A percentile compares a stretch with the other conserved stretches of the same genome.
phyloP scores from a whole-genome alignment of 306 rosid species.

The Dryas alaskensis region DNA sequence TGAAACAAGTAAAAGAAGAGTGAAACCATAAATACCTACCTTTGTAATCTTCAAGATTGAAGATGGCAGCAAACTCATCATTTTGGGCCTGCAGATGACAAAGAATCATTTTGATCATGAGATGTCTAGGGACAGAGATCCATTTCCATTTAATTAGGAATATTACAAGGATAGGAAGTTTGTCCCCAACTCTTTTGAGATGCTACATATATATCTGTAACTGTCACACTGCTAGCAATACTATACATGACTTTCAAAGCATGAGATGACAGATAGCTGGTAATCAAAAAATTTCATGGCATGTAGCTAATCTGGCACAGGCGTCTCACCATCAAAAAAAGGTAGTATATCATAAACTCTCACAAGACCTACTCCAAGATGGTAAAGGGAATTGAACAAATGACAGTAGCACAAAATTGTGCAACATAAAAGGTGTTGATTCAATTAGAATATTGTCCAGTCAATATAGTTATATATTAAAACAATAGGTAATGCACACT shows the following conservation, averaged over 20 bases:
- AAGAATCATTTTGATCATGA: constrained; percentile 20
- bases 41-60: constrained; percentile 95
- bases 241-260: not conserved
- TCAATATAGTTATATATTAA: not conserved
- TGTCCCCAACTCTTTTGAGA: not conserved
- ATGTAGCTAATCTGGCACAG: not conserved
- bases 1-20: not conserved
- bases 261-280: not conserved
- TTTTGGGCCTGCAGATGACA: constrained; percentile 74
- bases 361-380: constrained; percentile 4
- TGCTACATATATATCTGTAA: not conserved
- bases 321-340: not conserved
- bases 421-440: not conserved
- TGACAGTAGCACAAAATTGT: not conserved
- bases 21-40: constrained; percentile 40
- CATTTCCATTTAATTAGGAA: constrained; percentile 5
- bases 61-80: constrained; percentile 68
- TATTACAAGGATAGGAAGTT: not conserved
- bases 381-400: not conserved
- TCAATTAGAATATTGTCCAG: not conserved
- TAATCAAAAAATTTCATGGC: not conserved
- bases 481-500: not conserved
- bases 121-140: not conserved
- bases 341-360: not conserved
- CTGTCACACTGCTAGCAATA: not conserved